Percentiles rank a stretch among this genome's conserved stretches.
phyloP scores from a whole-genome alignment of 75 land plant genomes.

The Ceratopteris richardii region DNA sequence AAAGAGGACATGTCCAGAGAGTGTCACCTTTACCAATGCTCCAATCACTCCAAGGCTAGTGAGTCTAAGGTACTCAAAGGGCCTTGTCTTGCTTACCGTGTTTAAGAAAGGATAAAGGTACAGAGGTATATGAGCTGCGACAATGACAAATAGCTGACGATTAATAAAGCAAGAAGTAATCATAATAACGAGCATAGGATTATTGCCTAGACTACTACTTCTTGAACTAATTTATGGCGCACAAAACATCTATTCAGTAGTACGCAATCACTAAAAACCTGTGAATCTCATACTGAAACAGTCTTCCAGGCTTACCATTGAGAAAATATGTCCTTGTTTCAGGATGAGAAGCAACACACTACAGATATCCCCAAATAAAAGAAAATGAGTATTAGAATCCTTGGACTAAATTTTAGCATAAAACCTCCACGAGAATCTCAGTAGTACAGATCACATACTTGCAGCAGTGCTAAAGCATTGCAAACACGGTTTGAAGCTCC shows the following conservation, averaged over 20 bases:
- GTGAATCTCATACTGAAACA: too few relatives aligned
- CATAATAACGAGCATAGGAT: too few relatives aligned
- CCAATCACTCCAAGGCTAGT: constrained; percentile 99
- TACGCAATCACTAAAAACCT: too few relatives aligned
- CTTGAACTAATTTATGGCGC: too few relatives aligned
- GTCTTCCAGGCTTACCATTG: constrained; percentile 47
- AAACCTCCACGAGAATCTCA: neutral
- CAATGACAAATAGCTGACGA: neutral
- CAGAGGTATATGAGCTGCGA: constrained; percentile 90
- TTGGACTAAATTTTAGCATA: too few relatives aligned
- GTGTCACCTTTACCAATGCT: constrained; percentile 84
- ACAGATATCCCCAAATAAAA: constrained; percentile 10
- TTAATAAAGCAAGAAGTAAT: too few relatives aligned
- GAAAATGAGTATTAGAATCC: constrained; percentile 4
- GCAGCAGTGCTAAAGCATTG: constrained; percentile 94
- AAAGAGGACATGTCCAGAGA: too few relatives aligned
- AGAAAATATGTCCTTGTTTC: constrained; percentile 85
- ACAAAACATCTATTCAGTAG: too few relatives aligned
- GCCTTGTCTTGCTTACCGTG: constrained; percentile 87
- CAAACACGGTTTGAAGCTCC: constrained; percentile 96
- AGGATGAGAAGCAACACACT: constrained; percentile 98
- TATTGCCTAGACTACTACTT: too few relatives aligned
- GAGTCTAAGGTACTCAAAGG: constrained; percentile 94
- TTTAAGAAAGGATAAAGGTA: constrained; percentile 93
- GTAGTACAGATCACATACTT: constrained; percentile 33